These are phyloP conservation scores for Brettanomyces custersianus DNA, from an alignment of 805 yeast genomes.

Conservation along the genomic window DNA sequence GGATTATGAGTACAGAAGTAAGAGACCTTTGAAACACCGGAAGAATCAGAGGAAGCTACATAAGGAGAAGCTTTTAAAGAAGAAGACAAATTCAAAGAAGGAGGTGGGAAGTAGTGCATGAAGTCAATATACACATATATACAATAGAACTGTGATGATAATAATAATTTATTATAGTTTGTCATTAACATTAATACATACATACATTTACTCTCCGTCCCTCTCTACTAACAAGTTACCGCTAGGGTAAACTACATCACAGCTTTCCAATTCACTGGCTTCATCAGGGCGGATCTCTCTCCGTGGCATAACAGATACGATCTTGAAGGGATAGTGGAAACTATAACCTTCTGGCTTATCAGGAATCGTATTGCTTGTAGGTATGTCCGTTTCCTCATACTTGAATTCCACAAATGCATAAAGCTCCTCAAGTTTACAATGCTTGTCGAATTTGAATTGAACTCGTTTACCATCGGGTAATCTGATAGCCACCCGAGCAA, in stretches of 20 bases:
- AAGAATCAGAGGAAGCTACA: neutral
- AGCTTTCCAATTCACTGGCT: conserved; percentile 29
- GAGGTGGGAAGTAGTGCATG: neutral
- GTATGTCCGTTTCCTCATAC: conserved; percentile 20
- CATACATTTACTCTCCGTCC: neutral
- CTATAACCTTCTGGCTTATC: conserved; percentile 26
- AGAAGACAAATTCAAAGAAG: neutral
- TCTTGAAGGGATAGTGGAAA: conserved; percentile 40
- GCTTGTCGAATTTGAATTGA: conserved; percentile 37
- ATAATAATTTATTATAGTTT: neutral
- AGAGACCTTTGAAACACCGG: neutral
- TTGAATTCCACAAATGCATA: conserved; percentile 61
- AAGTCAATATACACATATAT: too few species aligned
- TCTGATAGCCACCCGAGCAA: conserved; percentile 64
- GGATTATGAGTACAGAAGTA: conserved; percentile 6
- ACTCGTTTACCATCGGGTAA: conserved; percentile 54
- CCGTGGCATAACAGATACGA: conserved; percentile 53
- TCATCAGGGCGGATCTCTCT: conserved; percentile 28
- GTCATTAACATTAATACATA: neutral
- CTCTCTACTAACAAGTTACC: conserved; percentile 44
- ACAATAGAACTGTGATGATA: neutral
- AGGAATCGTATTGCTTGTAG: conserved; percentile 17
- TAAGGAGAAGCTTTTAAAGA: neutral
- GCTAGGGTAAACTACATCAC: conserved; percentile 46
- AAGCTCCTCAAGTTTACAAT: conserved; percentile 48